Evolutionary conservation across 768 basidiomycete species (phyloP).

Genomic region (Collybia sordida): DNA sequence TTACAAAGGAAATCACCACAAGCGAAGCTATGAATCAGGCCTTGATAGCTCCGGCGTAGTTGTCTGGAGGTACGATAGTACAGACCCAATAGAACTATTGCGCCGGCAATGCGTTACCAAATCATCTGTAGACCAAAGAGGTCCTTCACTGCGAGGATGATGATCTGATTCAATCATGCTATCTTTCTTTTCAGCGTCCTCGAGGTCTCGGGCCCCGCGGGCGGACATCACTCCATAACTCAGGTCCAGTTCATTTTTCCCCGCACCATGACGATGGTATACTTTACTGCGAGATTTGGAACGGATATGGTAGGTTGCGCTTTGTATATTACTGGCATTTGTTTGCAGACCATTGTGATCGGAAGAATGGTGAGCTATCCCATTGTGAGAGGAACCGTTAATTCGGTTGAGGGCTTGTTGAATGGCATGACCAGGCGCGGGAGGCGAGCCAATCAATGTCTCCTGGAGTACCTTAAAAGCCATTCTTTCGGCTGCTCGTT

Average conservation of each 20-base stretch:
- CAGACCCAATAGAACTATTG: conserved; percentile 80
- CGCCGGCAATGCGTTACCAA: conserved; percentile 83
- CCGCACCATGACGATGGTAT: conserved; percentile 63
- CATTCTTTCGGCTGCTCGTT: conserved; percentile 69
- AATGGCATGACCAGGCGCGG: conserved; percentile 11
- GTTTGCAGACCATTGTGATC: conserved; percentile 2
- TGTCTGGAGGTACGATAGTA: conserved; percentile 65
- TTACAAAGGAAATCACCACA: not conserved
- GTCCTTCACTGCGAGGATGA: conserved; percentile 40
- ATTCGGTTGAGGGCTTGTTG: conserved; percentile 32
- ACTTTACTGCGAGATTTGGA: conserved; percentile 72
- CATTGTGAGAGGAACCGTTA: conserved; percentile 10
- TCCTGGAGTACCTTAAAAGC: conserved; percentile 86
- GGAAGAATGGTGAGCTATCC: conserved; percentile 3
- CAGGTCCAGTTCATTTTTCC: conserved; percentile 63
- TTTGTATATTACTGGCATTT: conserved; percentile 17
- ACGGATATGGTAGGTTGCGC: conserved; percentile 42
- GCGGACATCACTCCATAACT: conserved; percentile 18
- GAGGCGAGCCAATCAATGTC: conserved; percentile 54
- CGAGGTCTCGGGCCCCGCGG: conserved; percentile 9
- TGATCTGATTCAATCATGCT: conserved; percentile 22
- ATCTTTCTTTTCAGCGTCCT: conserved; percentile 9
- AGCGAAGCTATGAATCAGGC: conserved; percentile 9
- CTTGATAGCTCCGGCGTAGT: conserved; percentile 39
- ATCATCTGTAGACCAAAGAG: conserved; percentile 79